Evolutionary conservation across 2,329 filamentous ascomycete genomes (phyloP), one percentile per base, ranked within the genome.

Genomic region (Apiospora malaysiana): DNA sequence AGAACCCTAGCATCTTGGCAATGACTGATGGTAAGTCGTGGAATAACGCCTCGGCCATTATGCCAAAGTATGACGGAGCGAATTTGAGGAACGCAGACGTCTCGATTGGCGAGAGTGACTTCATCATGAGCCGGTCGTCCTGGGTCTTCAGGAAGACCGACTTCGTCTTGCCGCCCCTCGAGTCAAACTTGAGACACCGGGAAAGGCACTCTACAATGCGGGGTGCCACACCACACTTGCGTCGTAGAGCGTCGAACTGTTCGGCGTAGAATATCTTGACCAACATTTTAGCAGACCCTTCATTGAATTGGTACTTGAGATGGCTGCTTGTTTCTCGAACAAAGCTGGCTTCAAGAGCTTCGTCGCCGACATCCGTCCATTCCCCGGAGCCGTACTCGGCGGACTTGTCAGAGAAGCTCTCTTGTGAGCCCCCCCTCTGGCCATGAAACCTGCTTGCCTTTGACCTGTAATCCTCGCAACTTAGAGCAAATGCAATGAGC

Each of bases 201-300:
- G 96, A 98, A 27, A 99, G 85, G 1, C 95, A 98, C 79, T 99
- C 96, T 37, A 98, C 91, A 74, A 99, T 97, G 46, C 96, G 93
- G 78, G 98, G 95, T 1, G 94, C 91, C 10, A 98, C 93, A 21
- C 95, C 95, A 74, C 95, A 98, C 81, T 97, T 98, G 70, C 93
- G 90, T 70, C 96, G 91, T 49, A 99, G 87, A 3, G 96, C 96
- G 82, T 99, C 96, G 76, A 99, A 99, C 74, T 98, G 96, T 80
- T 98, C 96, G 0, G 96, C 96, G 77, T 97, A 99, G 82, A 99
- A 98, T 66, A 99, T 96, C 82, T 99, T 99, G 85, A 97, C 98
- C 68, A 95, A 92, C 89, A 98, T 97, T 77, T 93, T 94, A 3
- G 97, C 95, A n/a, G 93, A 91, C 0, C 95, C 94, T 79, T 98